Conservation (phyloP, 139 green algal genomes). For the Closterium sp. region DNA sequence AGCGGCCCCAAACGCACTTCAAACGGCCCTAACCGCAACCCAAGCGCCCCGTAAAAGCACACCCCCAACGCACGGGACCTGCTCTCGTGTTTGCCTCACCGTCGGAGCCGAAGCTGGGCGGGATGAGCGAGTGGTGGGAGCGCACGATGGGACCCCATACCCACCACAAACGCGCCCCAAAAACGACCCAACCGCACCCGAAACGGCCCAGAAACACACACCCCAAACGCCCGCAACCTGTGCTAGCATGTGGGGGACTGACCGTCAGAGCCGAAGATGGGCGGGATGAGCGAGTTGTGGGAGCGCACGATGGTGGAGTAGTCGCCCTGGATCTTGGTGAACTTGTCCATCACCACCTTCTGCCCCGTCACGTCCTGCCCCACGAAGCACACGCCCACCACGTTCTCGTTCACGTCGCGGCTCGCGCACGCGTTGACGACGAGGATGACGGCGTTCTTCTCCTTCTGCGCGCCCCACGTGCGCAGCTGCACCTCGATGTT, state of each 20-base stretch:
- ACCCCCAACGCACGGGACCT: too few species aligned
- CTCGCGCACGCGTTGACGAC: conserved; percentile 50
- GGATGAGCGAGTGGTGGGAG: conserved; percentile 45
- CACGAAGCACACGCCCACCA: conserved; percentile 54
- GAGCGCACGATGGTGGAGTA: conserved; percentile 45
- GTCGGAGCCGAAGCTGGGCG: conserved; percentile 52
- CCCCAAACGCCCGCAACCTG: too few species aligned
- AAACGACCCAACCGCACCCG: too few species aligned
- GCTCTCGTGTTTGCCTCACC: neutral
- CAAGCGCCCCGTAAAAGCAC: too few species aligned
- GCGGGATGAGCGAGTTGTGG: conserved; percentile 49
- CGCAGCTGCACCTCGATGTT: conserved; percentile 51
- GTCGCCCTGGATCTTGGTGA: conserved; percentile 42
- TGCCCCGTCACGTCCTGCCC: conserved; percentile 52
- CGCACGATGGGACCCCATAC: conserved; percentile 20
- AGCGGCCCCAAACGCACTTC: too few species aligned
- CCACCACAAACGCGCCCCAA: too few species aligned
- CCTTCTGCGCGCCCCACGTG: conserved; percentile 19
- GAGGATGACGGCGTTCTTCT: conserved; percentile 41
- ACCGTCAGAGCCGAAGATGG: conserved; percentile 50
- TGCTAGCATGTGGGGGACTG: too few species aligned
- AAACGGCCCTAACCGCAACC: too few species aligned
- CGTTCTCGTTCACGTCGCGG: conserved; percentile 50
- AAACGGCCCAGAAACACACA: too few species aligned
- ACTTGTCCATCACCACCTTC: conserved; percentile 54